A percentile compares a stretch with the other conserved stretches of the same genome.
Conservation (phyloP, 768 basidiomycete genomes). For the Leccinellum rugosiceps region DNA sequence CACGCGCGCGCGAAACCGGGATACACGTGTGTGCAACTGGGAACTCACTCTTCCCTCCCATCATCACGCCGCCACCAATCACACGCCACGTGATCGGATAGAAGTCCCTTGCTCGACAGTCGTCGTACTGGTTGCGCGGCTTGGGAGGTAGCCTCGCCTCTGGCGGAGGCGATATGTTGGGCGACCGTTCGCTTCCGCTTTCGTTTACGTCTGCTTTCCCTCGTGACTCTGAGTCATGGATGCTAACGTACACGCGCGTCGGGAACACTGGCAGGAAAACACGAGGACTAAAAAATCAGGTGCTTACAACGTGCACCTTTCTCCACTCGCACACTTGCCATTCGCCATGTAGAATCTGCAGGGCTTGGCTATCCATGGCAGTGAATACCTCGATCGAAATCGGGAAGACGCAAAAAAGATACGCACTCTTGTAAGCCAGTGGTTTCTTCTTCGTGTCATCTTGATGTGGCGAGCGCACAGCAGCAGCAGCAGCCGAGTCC, state of each 20-base stretch:
- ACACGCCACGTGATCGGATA: slow-evolving; percentile 74
- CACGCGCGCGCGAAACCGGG: background rate
- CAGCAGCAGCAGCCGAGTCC: background rate
- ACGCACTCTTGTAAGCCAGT: slow-evolving; percentile 30
- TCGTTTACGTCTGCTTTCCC: background rate
- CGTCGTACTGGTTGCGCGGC: slow-evolving; percentile 31
- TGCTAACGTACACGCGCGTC: slow-evolving; percentile 31
- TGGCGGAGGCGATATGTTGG: background rate
- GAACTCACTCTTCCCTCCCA: slow-evolving; percentile 43
- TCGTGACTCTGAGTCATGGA: slow-evolving; percentile 37
- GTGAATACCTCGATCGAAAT: background rate
- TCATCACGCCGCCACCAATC: slow-evolving; percentile 73
- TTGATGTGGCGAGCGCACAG: slow-evolving; percentile 1
- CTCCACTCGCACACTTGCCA: slow-evolving; percentile 50
- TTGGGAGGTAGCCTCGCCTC: slow-evolving; percentile 24
- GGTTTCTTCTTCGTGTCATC: slow-evolving; percentile 20
- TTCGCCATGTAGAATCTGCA: slow-evolving; percentile 53
- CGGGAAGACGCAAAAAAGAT: background rate
- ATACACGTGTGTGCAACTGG: background rate
- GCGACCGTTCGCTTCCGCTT: background rate
- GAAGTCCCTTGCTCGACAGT: slow-evolving; percentile 44
- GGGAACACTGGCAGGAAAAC: background rate
- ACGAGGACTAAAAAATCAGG: background rate
- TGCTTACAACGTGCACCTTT: slow-evolving; percentile 58
- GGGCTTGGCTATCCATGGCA: slow-evolving; percentile 45